phyloP scores from a whole-genome alignment of 345 rosid genomes.

The Brassica napus region Da-Ae NC_063447.1:61627001-61627500 shows the following conservation, averaged over 20 bases:
- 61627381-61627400: not conserved
- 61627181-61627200: not conserved
- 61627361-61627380: not conserved
- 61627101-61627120: too few relatives aligned
- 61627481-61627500: not conserved
- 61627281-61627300: not conserved
- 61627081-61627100: too few relatives aligned
- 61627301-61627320: not conserved
- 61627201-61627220: not conserved
- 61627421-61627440: not conserved
- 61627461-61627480: too few relatives aligned
- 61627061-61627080: too few relatives aligned
- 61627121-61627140: too few relatives aligned
- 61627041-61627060: too few relatives aligned
- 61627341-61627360: not conserved
- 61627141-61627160: not conserved
- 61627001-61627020: too few relatives aligned
- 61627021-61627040: too few relatives aligned
- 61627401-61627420: not conserved
- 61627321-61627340: not conserved
- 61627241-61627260: not conserved
- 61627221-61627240: not conserved
- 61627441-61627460: not conserved
- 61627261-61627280: not conserved
- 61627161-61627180: not conserved